Conservation (phyloP, 208 protist species). For the Trichomonas gallinae region DNA sequence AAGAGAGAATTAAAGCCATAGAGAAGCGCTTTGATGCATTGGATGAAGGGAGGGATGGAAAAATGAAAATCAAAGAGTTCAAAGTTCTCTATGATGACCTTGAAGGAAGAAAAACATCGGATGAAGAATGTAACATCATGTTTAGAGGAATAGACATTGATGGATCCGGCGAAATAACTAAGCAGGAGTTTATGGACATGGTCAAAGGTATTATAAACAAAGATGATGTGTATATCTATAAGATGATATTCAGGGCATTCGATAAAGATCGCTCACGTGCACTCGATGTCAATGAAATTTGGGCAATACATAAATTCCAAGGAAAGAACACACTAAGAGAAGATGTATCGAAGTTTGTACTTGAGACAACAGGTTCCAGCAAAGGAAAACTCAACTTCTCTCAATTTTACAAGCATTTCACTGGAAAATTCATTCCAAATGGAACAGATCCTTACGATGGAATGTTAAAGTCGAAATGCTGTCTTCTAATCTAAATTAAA, state of each 20-base stretch:
- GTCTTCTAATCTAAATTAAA: background rate
- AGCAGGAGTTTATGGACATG: background rate
- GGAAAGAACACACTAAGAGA: background rate
- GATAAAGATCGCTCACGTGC: background rate
- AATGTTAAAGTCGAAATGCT: background rate
- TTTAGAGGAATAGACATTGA: background rate
- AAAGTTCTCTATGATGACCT: background rate
- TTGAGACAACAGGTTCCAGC: background rate
- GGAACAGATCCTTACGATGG: background rate
- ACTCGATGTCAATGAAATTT: background rate
- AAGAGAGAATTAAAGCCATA: background rate
- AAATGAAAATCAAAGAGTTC: background rate
- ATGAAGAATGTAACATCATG: background rate
- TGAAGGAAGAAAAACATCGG: background rate
- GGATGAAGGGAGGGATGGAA: background rate
- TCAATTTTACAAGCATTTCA: background rate
- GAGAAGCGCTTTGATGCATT: background rate
- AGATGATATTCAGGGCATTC: background rate
- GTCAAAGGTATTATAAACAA: background rate
- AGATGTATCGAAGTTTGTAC: background rate
- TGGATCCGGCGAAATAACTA: background rate
- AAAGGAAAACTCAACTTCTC: background rate
- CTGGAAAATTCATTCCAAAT: background rate
- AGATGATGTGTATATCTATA: background rate
- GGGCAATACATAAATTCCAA: background rate